These are phyloP conservation scores for Coemansia sp. DNA, from an alignment of 192 early-diverging fungal species.

Conservation along the genomic window DNA sequence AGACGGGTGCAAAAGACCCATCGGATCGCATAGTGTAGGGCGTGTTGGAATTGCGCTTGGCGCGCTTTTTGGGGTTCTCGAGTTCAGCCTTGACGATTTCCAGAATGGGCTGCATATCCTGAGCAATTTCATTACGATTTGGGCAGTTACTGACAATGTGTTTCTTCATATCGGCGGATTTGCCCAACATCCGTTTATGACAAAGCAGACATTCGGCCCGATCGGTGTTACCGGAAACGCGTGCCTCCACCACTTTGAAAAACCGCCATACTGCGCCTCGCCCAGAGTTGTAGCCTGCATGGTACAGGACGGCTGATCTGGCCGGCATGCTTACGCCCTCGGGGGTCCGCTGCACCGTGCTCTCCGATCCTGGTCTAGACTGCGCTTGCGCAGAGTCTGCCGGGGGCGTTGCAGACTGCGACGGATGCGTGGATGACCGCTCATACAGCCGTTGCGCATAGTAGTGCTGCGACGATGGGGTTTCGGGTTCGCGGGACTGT, in stretches of 20 bases:
- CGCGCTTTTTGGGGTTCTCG: conserved; percentile 53
- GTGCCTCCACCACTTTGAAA: conserved; percentile 45
- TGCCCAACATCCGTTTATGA: conserved; percentile 53
- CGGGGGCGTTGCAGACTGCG: conserved; percentile 20
- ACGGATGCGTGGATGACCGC: conserved; percentile 12
- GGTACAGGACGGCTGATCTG: conserved; percentile 43
- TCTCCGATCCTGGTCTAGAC: conserved; percentile 7
- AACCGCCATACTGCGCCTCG: conserved; percentile 55
- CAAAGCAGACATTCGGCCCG: conserved; percentile 54
- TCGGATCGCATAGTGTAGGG: conserved; percentile 44
- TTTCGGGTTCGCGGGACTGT: no score
- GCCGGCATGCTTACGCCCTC: conserved; percentile 43
- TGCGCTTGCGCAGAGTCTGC: background rate
- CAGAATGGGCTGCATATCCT: conserved; percentile 47
- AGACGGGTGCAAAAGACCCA: conserved; percentile 38
- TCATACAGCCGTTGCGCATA: conserved; percentile 1
- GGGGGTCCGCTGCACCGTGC: conserved; percentile 5
- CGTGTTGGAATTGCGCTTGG: conserved; percentile 50
- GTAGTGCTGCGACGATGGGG: background rate
- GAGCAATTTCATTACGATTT: conserved; percentile 28
- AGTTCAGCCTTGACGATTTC: conserved; percentile 48
- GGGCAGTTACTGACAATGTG: conserved; percentile 51
- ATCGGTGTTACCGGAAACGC: conserved; percentile 53
- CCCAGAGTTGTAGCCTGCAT: conserved; percentile 46
- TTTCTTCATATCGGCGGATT: conserved; percentile 55